A percentile compares a stretch with the other conserved stretches of the same genome.
These are phyloP conservation scores for Annona cherimola DNA, from an alignment of 164 flowering plant genomes.

Conservation along the genomic window DNA sequence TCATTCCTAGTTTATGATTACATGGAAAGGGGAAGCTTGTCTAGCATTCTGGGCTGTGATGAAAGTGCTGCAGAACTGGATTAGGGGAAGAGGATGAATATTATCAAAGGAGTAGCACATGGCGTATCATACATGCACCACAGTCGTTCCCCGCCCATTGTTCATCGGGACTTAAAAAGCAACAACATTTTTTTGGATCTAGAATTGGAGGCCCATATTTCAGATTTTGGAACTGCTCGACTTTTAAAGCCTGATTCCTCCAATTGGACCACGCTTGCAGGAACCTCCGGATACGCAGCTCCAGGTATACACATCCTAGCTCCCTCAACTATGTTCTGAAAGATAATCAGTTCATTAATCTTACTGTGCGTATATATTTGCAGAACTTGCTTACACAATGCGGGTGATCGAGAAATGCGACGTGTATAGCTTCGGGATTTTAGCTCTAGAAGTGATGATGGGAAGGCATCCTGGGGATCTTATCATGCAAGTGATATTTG, in stretches of 20 bases:
- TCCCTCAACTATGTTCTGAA: too few species aligned
- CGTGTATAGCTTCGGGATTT: slow-evolving; percentile 18
- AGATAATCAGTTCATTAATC: too few species aligned
- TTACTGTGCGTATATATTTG: not conserved
- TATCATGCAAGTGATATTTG: not conserved
- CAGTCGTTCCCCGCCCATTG: not conserved
- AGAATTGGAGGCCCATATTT: not conserved
- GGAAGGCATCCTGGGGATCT: slow-evolving; percentile 8
- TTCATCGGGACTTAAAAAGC: not conserved
- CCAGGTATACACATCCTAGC: not conserved
- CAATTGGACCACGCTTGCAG: not conserved
- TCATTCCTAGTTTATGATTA: not conserved
- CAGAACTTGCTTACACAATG: slow-evolving; percentile 14
- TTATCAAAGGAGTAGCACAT: slow-evolving; percentile 57
- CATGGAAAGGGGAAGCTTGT: slow-evolving; percentile 47
- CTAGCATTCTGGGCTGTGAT: slow-evolving; percentile 28
- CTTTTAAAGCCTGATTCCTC: not conserved
- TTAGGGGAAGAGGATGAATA: slow-evolving; percentile 42
- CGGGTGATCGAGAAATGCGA: slow-evolving; percentile 7
- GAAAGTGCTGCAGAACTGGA: slow-evolving; percentile 28
- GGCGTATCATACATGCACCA: slow-evolving; percentile 49
- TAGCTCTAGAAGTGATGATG: slow-evolving; percentile 12
- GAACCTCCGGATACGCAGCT: not conserved
- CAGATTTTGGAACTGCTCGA: not conserved
- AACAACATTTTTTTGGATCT: not conserved